Percentiles rank a stretch among this genome's conserved stretches.
These are phyloP conservation scores for Apiospora malaysiana DNA, from an alignment of 2,329 filamentous ascomycete species.

Conservation along the genomic window DNA sequence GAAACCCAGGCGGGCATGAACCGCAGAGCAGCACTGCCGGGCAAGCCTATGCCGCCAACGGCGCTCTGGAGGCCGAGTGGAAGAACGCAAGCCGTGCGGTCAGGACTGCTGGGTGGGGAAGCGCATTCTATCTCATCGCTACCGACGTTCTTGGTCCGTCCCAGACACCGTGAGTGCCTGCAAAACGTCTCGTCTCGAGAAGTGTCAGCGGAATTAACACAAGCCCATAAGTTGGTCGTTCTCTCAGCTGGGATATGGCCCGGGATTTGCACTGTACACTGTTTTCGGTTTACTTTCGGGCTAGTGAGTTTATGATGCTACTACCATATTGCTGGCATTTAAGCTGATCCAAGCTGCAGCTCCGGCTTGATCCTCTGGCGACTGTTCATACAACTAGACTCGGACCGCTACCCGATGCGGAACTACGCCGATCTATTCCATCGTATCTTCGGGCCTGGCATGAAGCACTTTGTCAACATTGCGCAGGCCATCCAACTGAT, in stretches of 20 bases:
- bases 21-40: conserved; percentile 9
- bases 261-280: conserved; percentile 52
- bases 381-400: conserved; percentile 52
- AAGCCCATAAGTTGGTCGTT: conserved; percentile 23
- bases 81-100: conserved; percentile 50
- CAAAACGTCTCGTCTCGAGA: neutral
- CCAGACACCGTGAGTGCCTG: conserved; percentile 40
- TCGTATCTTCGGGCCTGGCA: conserved; percentile 50
- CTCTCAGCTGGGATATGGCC: conserved; percentile 46
- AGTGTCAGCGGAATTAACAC: neutral
- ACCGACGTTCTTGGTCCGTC: conserved; percentile 54
- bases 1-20: conserved; percentile 22
- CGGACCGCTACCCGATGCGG: conserved; percentile 50
- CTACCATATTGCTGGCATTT: neutral
- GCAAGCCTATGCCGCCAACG: neutral
- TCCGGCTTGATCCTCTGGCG: conserved; percentile 55
- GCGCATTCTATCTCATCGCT: conserved; percentile 55
- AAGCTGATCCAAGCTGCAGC: neutral
- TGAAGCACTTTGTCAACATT: conserved; percentile 54
- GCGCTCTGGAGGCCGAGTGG: conserved; percentile 51
- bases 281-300: conserved; percentile 48
- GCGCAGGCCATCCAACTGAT: conserved; percentile 55
- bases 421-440: conserved; percentile 56
- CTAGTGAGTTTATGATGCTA: conserved; percentile 31
- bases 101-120: conserved; percentile 52